Base-by-base conservation (phyloP, 495 filamentous ascomycete genomes). In the Cetradonia linearis region DNA sequence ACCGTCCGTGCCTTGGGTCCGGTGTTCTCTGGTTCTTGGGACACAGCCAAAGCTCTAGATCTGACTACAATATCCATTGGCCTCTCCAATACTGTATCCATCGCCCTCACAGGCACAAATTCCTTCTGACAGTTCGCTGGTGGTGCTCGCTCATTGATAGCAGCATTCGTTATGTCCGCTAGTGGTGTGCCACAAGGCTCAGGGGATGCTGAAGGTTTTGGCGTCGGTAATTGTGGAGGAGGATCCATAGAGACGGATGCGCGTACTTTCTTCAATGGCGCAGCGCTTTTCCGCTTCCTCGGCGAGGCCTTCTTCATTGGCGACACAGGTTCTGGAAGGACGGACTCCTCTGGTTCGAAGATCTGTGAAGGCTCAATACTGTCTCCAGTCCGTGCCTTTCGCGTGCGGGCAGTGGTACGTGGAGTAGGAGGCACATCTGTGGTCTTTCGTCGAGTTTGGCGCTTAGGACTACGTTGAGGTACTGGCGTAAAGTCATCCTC, bases 61-160 rank as follows among this genome's bases (percentile, higher is more conserved):
- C 94, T 93, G 62, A 96, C 73, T 49, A 95, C 84, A 62, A 98
- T 95, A 68, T 96, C 91, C 88, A 95, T 91, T 10, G 91, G 91
- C 71, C 82, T 89, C 69, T 95, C 89, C 55, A 93, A 68, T 58
- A 88, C 76, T 3, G 87, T 87, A 63, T 86, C 79, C 72, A 86
- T 81, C 27, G 86, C 76, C 65, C 83, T 88, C 69, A 91, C 80
- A 58, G 85, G 84, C 69, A 84, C 81, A 37, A 85, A 75, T 1
- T 72, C 70, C 54, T 74, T 77, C 14, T 70, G 68, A 30, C 70
- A 72, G 31, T 75, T 74, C 56, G 71, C 66, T 34, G 70, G 66
- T 25, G 66, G 63, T n/a, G 77, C 74, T 53, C 72, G 69, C 66
- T 80, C 76, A 67, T 91, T 93, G 57, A 89, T 70, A 16, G 78